phyloP scores from a whole-genome alignment of 2,329 filamentous ascomycete species.

The Ophiostoma sp. region DNA sequence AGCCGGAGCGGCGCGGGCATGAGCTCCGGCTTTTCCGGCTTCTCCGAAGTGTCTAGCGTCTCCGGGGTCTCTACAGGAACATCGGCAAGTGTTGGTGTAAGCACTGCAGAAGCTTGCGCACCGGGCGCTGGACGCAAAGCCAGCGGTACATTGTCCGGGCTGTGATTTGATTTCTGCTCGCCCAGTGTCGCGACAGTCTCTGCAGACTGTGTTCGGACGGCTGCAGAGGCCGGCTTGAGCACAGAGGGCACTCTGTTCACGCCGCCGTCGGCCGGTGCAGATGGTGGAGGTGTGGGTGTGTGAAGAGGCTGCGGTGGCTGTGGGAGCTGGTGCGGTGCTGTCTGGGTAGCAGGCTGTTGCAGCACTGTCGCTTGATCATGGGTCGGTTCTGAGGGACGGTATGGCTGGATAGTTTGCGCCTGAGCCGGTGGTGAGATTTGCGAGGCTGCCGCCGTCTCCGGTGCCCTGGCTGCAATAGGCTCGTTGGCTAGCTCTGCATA shows the following conservation, averaged over 20 bases:
- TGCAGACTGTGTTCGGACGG: neutral
- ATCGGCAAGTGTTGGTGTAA: too few species aligned
- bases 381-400: neutral
- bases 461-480: conserved; percentile 26
- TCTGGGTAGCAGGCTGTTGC: neutral
- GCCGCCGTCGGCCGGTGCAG: neutral
- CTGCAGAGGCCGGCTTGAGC: conserved; percentile 7
- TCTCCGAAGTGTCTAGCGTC: neutral
- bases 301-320: neutral
- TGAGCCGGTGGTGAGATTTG: neutral
- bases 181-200: neutral
- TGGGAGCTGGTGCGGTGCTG: neutral
- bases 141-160: conserved; percentile 14
- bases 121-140: conserved; percentile 7
- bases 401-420: neutral
- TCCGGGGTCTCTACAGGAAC: neutral
- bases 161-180: neutral
- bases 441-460: neutral
- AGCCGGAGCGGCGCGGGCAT: conserved; percentile 20
- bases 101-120: too few species aligned
- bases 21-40: conserved; percentile 7
- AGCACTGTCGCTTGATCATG: neutral
- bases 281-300: neutral
- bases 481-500: conserved; percentile 40
- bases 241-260: neutral